Base-by-base conservation (phyloP, 495 filamentous ascomycete species). In the Friedmanniomyces endolithicus region DNA sequence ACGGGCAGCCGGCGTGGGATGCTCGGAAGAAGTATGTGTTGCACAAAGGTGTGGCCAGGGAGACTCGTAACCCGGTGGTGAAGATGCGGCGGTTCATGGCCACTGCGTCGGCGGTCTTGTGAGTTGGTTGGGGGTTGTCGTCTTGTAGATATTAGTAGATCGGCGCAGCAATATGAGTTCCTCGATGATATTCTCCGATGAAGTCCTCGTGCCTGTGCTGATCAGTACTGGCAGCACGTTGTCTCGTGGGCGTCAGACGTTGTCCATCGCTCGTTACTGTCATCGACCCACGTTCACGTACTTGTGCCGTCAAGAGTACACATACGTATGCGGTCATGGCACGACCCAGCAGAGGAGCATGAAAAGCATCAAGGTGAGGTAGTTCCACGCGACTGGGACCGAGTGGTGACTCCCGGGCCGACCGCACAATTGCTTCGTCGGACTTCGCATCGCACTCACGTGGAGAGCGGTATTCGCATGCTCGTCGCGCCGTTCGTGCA, bases 61-160 rank as follows among this genome's bases (percentile, higher is more conserved):
- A 49, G 22, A 48, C 52, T 1, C 41, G 52, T 2, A 49, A 40
- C 24, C 52, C 52, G 4, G 27, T 55, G 20, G 23, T 14, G 11
- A 55, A 49, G 34, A 56, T 56, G 54, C 54, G 54, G 3, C 23
- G 54, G 31, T 20, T 56, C 14, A 45, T 56, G 33, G 29, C 53
- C 7, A 46, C 51, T 47, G 44, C 44, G 11, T 23, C 20, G 19
- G 44, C 20, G 44, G 19, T 24, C 3, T 4, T 52, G 22, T 39
- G 9, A 43, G 9, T 34, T 11, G 11, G 4, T 22, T 12, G n/a
- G 25, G 6, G 22, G 25, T 46, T 24, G 20, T 48, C 16, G 45
- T 41, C 12, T 41, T 4, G 17, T n/a, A 41, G 37, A 41, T 41
- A 41, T 6, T 16, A 16, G 16, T 4, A n/a, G 14, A 41, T 6